Base-by-base conservation (phyloP, 345 rosid genomes). In the Populus tremula region DNA sequence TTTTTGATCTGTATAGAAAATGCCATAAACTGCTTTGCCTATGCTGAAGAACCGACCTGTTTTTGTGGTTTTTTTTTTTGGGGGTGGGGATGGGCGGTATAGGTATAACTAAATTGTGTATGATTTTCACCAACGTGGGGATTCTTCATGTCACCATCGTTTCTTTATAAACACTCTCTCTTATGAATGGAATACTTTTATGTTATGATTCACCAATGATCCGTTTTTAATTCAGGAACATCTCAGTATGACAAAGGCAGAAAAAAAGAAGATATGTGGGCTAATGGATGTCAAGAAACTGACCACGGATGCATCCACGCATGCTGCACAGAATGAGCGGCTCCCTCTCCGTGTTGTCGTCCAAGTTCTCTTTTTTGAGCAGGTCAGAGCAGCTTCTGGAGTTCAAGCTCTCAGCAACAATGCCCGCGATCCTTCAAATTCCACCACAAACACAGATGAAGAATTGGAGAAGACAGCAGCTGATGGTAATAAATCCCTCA, bases 281-380 rank as follows among this genome's bases (percentile, higher is more conserved):
- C 72, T 93, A 79, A 89, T 94, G 95, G 92, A 94, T 71, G 94
- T 93, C 25, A 88, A 90, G 84, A 94, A 90, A 78, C 89, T 94
- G 18, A 89, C 98, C 3, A 81, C 43, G 47, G 92, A 88, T 41
- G 93, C 96, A 23, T 93, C 97, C 0, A 86, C 87, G 84, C 97
- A 91, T 65, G 98, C 98, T 20, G 98, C 98, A 0, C 98, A 91
- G 85, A 94, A 93, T 18, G 98, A 93, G n/a, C 80, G 85, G 9
- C 95, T 94, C n/a, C 98, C 98, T 0, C 88, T 94, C 10, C 87
- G 98, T 5, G 90, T 93, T 29, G 93, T 94, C 1, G 98, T 94
- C 66, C 98, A 94, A 86, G 97, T 94, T 73, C 92, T 94, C 69
- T 94, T 86, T 83, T 91, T 90, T 35, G 98, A 93, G 89, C 98